Percentiles rank a stretch among this genome's conserved stretches.
phyloP scores from a whole-genome alignment of 164 flowering plant species.

The Echeveria elegans region DNA sequence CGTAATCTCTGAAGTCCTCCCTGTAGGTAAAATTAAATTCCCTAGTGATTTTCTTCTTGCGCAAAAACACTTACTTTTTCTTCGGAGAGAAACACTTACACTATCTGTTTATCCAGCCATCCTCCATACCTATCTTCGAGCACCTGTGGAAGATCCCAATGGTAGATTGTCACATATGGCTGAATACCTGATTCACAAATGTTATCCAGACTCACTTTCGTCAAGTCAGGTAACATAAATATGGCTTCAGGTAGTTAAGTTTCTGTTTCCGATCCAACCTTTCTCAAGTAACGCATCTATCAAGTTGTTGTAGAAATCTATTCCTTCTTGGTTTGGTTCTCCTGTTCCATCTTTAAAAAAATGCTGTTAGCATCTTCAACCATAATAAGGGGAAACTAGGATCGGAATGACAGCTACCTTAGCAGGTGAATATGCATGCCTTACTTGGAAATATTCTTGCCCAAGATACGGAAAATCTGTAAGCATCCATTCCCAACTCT shows the following conservation, averaged over 20 bases:
- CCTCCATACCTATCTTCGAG: slow-evolving; percentile 81
- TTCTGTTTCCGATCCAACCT: slow-evolving; percentile 26
- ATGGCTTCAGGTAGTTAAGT: background rate
- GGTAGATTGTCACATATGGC: slow-evolving; percentile 77
- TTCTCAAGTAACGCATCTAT: slow-evolving; percentile 69
- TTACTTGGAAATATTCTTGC: slow-evolving; percentile 85
- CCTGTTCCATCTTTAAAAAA: slow-evolving; percentile 65
- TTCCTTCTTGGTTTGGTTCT: slow-evolving; percentile 60
- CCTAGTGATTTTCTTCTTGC: background rate
- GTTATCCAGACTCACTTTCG: slow-evolving; percentile 8
- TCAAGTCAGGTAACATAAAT: background rate
- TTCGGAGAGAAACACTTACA: slow-evolving; percentile 36
- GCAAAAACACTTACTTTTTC: background rate
- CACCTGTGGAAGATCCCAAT: slow-evolving; percentile 90
- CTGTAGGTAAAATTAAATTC: slow-evolving; percentile 24
- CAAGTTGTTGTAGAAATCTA: slow-evolving; percentile 66
- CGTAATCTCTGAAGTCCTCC: slow-evolving; percentile 64
- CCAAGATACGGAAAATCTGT: slow-evolving; percentile 90
- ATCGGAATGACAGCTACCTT: background rate
- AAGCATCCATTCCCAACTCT: slow-evolving; percentile 84
- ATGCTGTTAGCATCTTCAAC: background rate
- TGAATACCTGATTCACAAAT: slow-evolving; percentile 46
- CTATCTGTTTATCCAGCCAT: slow-evolving; percentile 49
- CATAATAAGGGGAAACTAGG: background rate
- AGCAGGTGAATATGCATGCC: slow-evolving; percentile 5